Evolutionary conservation across 345 rosid genomes (phyloP), one percentile per base, ranked within the genome.

Genomic region (Erysimum cheiranthoides): DNA sequence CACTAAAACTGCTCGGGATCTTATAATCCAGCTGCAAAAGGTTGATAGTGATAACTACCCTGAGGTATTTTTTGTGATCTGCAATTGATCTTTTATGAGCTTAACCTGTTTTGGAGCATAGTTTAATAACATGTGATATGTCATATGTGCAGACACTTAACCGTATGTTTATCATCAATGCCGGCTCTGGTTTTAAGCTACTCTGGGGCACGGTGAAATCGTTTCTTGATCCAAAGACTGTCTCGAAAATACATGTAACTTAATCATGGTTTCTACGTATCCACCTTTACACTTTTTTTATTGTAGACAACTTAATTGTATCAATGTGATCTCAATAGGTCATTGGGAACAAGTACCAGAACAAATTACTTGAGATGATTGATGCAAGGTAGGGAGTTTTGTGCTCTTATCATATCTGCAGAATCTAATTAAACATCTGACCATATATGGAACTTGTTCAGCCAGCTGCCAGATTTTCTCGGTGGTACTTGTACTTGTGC

Each of bases 391-490:
- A 75, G 4, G 66, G 17, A 21, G 27, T 34, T 49, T 7, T 4
- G 21, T 45, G 45, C 63, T 27, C 49, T 38, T 11, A 63, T 50
- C 63, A 21, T 39, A 68, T 21, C 49, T 62, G 16, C 28, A 13
- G n/a, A 14, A 60, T 69, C 30, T 30, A 61, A 42, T 49, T 8
- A 2, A 36, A 2, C 60, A 27, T 52, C 58, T 61, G 57, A 52
- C 74, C 35, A 11, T 53, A 32, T 65, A 61, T 78, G 65, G 81
- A 52, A 38, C 65, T 38, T 76, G 56, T 79, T 79, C 84, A 92
- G 99, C 74, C 93, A 95, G 84, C 73, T 95, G 83, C 99, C 99
- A 13, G 91, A 92, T 49, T 90, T 92, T 84, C 85, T 95, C 8
- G 99, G 99, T 39, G 99, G 99, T 61, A 71, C 70, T 36, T 95